Conservation (phyloP, 1,284 basidiomycete genomes). For the Pascua sp. region DNA sequence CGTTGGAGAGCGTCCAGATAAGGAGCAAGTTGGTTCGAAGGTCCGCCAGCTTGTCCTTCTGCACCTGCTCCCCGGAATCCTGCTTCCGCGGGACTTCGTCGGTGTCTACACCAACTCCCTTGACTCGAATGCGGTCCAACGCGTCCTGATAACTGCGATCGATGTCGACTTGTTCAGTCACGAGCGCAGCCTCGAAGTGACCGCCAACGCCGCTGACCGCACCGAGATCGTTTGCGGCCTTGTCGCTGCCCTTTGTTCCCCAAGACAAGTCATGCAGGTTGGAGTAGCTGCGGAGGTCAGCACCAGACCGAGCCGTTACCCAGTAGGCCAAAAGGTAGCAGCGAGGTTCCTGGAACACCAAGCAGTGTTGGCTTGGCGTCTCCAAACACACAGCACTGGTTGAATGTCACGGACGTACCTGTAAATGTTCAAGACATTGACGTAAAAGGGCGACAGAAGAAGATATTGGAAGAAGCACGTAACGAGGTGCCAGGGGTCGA, state of each 20-base stretch:
- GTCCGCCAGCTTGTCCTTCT: conserved; percentile 80
- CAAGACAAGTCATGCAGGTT: conserved; percentile 69
- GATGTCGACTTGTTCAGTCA: conserved; percentile 78
- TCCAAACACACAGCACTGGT: too few relatives aligned
- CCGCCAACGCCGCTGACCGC: conserved; percentile 60
- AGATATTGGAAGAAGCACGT: conserved; percentile 89
- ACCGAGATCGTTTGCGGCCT: conserved; percentile 69
- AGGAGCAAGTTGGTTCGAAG: conserved; percentile 64
- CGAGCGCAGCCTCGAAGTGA: conserved; percentile 84
- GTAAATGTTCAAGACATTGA: conserved; percentile 22
- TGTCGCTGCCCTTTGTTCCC: conserved; percentile 79
- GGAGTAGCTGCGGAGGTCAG: conserved; percentile 32
- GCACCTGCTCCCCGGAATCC: conserved; percentile 59
- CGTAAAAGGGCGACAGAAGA: conserved; percentile 57
- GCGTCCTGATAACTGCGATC: conserved; percentile 88
- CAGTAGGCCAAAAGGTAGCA: too few relatives aligned
- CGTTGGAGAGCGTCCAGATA: conserved; percentile 52
- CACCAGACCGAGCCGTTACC: too few relatives aligned
- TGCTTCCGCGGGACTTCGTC: conserved; percentile 53
- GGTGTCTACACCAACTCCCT: conserved; percentile 35
- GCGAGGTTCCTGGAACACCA: not conserved
- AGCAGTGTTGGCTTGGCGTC: too few relatives aligned
- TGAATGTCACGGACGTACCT: too few relatives aligned
- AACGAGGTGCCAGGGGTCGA: conserved; percentile 86
- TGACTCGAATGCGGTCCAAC: conserved; percentile 64